A percentile compares a stretch with the other conserved stretches of the same genome.
Evolutionary conservation across 2,329 filamentous ascomycete species (phyloP).

Genomic region (Cladosporium phlei): DNA sequence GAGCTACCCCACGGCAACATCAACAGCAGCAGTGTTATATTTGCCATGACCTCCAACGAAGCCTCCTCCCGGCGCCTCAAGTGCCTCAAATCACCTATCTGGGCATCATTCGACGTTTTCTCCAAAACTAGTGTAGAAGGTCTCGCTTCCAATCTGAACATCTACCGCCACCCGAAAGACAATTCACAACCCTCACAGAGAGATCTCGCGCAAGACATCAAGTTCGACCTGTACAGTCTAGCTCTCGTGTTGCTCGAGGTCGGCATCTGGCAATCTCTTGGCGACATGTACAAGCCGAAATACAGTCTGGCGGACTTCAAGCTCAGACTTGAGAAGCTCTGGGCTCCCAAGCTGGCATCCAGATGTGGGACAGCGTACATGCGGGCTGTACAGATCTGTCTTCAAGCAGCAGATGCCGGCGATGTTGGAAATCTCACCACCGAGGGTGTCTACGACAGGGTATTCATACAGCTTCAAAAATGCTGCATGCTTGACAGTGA

Average conservation of each 20-base stretch:
- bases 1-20: constrained; percentile 68
- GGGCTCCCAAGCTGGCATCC: constrained; percentile 59
- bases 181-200: constrained; percentile 32
- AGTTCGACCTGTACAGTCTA: constrained; percentile 65
- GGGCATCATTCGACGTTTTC: constrained; percentile 73
- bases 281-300: constrained; percentile 54
- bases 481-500: constrained; percentile 34
- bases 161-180: constrained; percentile 63
- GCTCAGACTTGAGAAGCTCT: constrained; percentile 58
- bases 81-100: constrained; percentile 63
- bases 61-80: constrained; percentile 40
- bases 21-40: constrained; percentile 62
- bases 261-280: constrained; percentile 67
- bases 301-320: constrained; percentile 59
- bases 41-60: constrained; percentile 49
- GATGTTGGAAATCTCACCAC: constrained; percentile 20
- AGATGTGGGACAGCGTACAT: constrained; percentile 71
- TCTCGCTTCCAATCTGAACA: constrained; percentile 43
- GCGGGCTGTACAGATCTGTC: constrained; percentile 68
- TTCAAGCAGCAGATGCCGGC: constrained; percentile 58
- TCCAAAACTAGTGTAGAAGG: constrained; percentile 50
- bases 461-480: constrained; percentile 30
- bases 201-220: constrained; percentile 45
- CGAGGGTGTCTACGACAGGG: constrained; percentile 27
- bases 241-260: constrained; percentile 70